Conservation (phyloP, 2,329 filamentous ascomycete genomes). For the Fusarium praegraminearum region DNA sequence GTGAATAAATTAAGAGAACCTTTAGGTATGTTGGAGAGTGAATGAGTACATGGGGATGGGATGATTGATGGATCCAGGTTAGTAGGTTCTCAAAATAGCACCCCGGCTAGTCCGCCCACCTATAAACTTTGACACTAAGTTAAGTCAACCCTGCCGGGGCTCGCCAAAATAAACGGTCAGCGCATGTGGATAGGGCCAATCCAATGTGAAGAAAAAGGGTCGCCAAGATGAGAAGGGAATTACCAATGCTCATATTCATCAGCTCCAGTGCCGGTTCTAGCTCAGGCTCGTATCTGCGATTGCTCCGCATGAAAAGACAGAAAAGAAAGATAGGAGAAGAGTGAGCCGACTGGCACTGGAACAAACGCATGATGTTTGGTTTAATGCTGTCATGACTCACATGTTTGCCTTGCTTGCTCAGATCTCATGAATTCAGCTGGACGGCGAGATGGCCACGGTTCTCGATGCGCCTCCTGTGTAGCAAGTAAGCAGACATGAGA, state of each 20-base stretch:
- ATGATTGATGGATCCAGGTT: not conserved
- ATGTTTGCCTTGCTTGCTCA: not conserved
- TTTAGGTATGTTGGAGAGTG: not conserved
- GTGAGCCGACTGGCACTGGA: conserved; percentile 8
- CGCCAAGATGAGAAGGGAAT: conserved; percentile 12
- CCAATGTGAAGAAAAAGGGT: conserved; percentile 3
- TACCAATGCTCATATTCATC: conserved; percentile 10
- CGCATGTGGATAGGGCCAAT: conserved; percentile 23
- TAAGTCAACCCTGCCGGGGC: conserved; percentile 2
- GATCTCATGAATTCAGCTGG: conserved; percentile 13
- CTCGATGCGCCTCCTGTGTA: not conserved
- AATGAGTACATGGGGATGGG: conserved; percentile 8
- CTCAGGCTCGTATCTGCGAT: conserved; percentile 33
- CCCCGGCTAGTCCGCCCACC: conserved; percentile 7
- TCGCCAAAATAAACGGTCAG: conserved; percentile 23
- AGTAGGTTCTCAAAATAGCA: conserved; percentile 37
- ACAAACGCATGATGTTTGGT: conserved; percentile 7
- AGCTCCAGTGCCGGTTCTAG: not conserved
- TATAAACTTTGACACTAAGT: conserved; percentile 26
- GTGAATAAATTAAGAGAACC: conserved; percentile 4
- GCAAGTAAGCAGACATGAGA: conserved; percentile 11
- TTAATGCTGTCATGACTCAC: conserved; percentile 18
- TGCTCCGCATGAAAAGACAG: not conserved
- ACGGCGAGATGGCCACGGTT: not conserved
- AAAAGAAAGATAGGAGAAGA: not conserved